Evolutionary conservation across 495 filamentous ascomycete species (phyloP).

Genomic region (Hyaloscypha variabilis): DNA sequence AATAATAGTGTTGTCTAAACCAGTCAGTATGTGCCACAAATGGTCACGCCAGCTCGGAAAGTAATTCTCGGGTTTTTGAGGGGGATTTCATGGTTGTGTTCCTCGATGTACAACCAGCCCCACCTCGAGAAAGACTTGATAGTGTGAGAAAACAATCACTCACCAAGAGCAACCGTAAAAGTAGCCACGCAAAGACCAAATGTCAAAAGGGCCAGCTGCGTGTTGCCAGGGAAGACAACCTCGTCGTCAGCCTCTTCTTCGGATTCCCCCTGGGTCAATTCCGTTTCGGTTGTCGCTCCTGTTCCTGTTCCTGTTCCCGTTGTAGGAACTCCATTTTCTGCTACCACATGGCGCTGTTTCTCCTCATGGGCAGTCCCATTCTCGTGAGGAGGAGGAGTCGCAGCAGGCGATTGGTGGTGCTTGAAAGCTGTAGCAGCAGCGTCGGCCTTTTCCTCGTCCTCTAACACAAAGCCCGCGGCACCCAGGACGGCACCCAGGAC

Average conservation of each 20-base stretch:
- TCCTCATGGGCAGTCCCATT: conserved; percentile 5
- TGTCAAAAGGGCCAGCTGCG: conserved; percentile 49
- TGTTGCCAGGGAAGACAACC: conserved; percentile 43
- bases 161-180: conserved; percentile 62
- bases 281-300: not conserved
- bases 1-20: conserved; percentile 45
- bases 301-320: not conserved
- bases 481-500: conserved; percentile 19
- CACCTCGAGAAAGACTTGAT: not conserved
- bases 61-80: not conserved
- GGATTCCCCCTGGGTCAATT: conserved; percentile 2
- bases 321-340: conserved; percentile 11
- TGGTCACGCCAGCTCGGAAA: not conserved
- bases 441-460: conserved; percentile 18
- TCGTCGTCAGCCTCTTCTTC: conserved; percentile 24
- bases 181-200: conserved; percentile 52
- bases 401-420: conserved; percentile 5
- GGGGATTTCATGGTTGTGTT: not conserved
- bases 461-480: conserved; percentile 14
- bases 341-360: conserved; percentile 10
- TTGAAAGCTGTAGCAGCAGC: conserved; percentile 21
- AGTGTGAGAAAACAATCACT: not conserved
- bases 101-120: too few species aligned
- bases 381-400: not conserved
- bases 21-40: not conserved